Percentiles rank a stretch among this genome's conserved stretches.
Evolutionary conservation across 306 rosid species (phyloP).

Genomic region (Fragaria nilgerrensis): DNA sequence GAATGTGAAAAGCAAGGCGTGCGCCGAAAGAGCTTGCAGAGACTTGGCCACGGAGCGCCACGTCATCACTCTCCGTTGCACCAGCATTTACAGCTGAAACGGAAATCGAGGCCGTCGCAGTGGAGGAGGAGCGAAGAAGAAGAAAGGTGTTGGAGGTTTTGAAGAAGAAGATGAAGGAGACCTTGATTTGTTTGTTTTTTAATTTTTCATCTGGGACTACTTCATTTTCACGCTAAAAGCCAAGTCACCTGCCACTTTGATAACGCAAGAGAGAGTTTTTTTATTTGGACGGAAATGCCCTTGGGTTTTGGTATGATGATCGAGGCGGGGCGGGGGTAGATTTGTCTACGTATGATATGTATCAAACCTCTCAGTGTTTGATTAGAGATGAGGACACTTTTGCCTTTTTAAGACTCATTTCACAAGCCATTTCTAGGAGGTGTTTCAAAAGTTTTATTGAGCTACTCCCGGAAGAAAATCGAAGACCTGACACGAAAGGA

Average conservation of each 20-base stretch:
- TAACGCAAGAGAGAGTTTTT: background rate
- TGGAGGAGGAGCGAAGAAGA: background rate
- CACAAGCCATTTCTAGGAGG: background rate
- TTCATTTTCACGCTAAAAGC: conserved; percentile 6
- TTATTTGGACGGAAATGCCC: background rate
- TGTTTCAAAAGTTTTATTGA: too few species aligned
- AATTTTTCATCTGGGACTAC: background rate
- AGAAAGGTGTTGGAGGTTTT: background rate
- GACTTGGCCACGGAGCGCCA: conserved; percentile 80
- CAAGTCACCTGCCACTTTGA: background rate
- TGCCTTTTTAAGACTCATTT: background rate
- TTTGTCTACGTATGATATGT: background rate
- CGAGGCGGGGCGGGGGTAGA: background rate
- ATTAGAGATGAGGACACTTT: too few species aligned
- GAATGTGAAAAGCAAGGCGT: conserved; percentile 68
- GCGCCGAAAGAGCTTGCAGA: conserved; percentile 60
- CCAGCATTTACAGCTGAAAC: conserved; percentile 37
- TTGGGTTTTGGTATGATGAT: background rate
- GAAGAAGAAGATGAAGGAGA: background rate
- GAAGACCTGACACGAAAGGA: too few species aligned
- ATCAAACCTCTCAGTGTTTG: too few species aligned
- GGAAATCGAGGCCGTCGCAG: background rate
- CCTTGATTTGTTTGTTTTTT: background rate
- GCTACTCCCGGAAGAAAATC: too few species aligned
- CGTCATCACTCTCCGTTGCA: conserved; percentile 62